Base-by-base conservation (phyloP, 2,329 filamentous ascomycete species). In the Trichophyton verrucosum region DNA sequence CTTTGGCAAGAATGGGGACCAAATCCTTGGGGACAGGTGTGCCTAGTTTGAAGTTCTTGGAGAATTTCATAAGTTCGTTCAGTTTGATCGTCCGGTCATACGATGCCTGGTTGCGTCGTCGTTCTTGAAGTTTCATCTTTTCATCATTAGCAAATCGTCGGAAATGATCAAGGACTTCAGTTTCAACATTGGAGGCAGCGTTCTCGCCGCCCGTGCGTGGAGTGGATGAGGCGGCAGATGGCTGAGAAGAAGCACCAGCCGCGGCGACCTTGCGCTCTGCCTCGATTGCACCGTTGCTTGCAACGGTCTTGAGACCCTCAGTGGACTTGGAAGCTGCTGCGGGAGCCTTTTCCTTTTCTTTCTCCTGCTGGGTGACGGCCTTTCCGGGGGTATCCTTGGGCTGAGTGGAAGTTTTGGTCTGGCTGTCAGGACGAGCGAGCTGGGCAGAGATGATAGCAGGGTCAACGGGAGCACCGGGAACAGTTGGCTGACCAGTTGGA, bases 51-150 rank as follows among this genome's bases (percentile, higher is more conserved):
- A 99, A 99, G 71, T 83, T 94, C 66, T 86, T 83, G 0, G 94
- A 90, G 73, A 99, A 99, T 70, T 92, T 96, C 79, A 94, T 95
- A 61, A 99, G 77, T 75, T 99, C 94, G 62, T 89, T 95, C 64
- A 99, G 75, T 74, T 95, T 96, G 65, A 94, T 85, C 66, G 91
- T 90, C 72, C 95, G 95, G 72, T 97, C 94, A 62, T 85, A 79
- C 17, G 79, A 78, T 20, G 77, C 79, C 65, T 81, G 78, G 53
- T 77, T 78, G 47, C 82, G 78, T 61, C 79, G 78, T 44, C 78
- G 78, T 66, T 86, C 82, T 61, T 82, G 77, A 63, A 85, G 73
- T 64, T 81, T 80, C 64, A 83, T 69, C 70, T 86, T 86, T 71
- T 86, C 83, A 20, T 71, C 77, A 60, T 81, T 82, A 8, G 82